Evolutionary conservation across 2,329 filamentous ascomycete species (phyloP), one percentile per base, ranked within the genome.

Genomic region (Trichoderma asperellum): DNA sequence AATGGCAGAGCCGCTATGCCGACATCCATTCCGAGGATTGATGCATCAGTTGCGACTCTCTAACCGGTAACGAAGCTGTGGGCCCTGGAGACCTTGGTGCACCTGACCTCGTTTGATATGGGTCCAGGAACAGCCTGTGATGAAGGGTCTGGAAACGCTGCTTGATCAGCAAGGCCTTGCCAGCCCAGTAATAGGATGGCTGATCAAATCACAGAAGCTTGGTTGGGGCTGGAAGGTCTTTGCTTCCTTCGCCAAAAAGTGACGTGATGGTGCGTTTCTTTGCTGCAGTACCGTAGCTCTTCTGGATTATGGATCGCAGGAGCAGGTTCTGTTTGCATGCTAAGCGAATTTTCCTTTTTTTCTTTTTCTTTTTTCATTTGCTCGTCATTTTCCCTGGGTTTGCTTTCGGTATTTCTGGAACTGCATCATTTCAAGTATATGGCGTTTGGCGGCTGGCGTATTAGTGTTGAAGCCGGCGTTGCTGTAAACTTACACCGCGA

Each of bases 31-130:
- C 52, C 67, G 53, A 61, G 59, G 43, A 53, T 70, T 60, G 59
- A 56, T 70, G 69, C 69, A 70, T 62, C 59, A 59, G 27, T 62
- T 69, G 35, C 52, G 68, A 70, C 69, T 35, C 67, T 70, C 67
- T 66, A 61, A 58, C 34, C 58, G 61, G 65, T 34, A 61, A 56
- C 37, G 58, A 68, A 21, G 69, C 65, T 58, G 68, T 70, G 68
- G 68, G 57, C 62, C 68, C 68, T 62, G 62, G 49, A 62, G 57
- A 37, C 37, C 57, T 24, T 66, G 47, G 69, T 55, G 64, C 69
- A 70, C 69, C 69, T 70, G 69, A 70, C 69, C 68, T 70, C 61
- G 47, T 60, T 67, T 61, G 62, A 60, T 59, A 70, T 70, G 68
- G 68, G 68, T 67, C 68, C 68, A 70, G 68, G 68, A 70, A 70